A percentile compares a stretch with the other conserved stretches of the same genome.
Evolutionary conservation across 1,139 yeast genomes (phyloP).

Genomic region (Yamadazyma membranifaciens): DNA sequence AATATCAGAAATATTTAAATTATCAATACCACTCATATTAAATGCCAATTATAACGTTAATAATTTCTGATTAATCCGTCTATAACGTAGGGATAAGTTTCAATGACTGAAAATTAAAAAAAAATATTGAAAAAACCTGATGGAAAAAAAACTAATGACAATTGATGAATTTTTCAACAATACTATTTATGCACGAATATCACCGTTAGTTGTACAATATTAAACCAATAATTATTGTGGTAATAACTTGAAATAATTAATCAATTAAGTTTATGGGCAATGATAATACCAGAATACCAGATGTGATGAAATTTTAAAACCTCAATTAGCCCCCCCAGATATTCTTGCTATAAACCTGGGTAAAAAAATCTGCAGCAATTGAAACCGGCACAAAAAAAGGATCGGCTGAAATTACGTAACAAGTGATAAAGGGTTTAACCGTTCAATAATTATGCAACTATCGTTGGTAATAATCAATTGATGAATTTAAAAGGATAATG

Average conservation of each 20-base stretch:
- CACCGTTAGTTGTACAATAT: too few relatives aligned
- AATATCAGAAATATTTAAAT: slow-evolving; percentile 1
- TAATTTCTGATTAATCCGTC: too few relatives aligned
- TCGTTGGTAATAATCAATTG: neutral
- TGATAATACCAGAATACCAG: too few relatives aligned
- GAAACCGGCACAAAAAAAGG: neutral
- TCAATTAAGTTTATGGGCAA: too few relatives aligned
- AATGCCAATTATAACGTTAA: neutral
- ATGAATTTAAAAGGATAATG: neutral
- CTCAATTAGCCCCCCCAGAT: neutral
- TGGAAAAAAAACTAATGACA: too few relatives aligned
- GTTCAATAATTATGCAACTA: neutral
- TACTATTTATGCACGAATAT: too few relatives aligned
- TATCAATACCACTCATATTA: slow-evolving; percentile 3
- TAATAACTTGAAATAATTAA: neutral
- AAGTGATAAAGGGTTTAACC: neutral
- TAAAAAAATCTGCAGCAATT: neutral
- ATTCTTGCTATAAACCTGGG: neutral
- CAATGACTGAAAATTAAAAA: neutral
- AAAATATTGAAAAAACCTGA: too few relatives aligned
- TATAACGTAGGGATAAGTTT: too few relatives aligned
- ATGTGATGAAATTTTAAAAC: neutral
- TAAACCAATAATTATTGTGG: neutral
- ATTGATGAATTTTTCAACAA: too few relatives aligned
- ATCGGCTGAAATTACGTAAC: neutral